phyloP scores from a whole-genome alignment of 2,329 filamentous ascomycete species.

The Diaporthe sp. region DNA sequence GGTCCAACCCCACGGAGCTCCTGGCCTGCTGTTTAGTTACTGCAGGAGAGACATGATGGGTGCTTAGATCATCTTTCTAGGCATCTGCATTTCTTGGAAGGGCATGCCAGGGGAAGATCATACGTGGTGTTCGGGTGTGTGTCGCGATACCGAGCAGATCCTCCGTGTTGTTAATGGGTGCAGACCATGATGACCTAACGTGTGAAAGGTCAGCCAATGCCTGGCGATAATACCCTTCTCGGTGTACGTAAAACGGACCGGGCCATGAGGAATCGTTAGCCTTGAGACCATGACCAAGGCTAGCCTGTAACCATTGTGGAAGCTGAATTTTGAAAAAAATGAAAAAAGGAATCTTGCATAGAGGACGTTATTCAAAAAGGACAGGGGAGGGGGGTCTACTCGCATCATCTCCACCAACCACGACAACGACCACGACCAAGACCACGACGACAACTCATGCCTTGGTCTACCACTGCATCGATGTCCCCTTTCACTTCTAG shows the following conservation, averaged over 20 bases:
- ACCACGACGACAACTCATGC: slow-evolving; percentile 26
- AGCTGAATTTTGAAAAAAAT: background rate
- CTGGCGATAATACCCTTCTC: background rate
- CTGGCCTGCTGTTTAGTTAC: background rate
- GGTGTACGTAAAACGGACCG: slow-evolving; percentile 9
- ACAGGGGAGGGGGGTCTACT: slow-evolving; percentile 18
- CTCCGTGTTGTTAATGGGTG: slow-evolving; percentile 24
- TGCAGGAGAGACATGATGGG: slow-evolving; percentile 14
- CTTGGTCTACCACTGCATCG: background rate
- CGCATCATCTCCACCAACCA: background rate
- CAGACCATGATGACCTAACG: background rate
- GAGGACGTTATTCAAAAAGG: background rate
- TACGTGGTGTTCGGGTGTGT: background rate
- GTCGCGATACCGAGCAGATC: background rate
- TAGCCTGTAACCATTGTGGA: background rate
- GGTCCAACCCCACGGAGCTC: background rate
- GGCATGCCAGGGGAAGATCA: slow-evolving; percentile 1
- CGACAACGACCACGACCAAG: background rate
- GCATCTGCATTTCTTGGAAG: slow-evolving; percentile 22
- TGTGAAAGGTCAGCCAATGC: background rate
- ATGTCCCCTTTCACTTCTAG: background rate
- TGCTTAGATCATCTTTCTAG: slow-evolving; percentile 12
- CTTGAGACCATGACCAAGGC: background rate
- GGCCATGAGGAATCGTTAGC: background rate
- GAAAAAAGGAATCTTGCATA: background rate